Evolutionary conservation across 108 stramenopile species (phyloP), one percentile per base, ranked within the genome.

Genomic region (Conticribra guillardii): DNA sequence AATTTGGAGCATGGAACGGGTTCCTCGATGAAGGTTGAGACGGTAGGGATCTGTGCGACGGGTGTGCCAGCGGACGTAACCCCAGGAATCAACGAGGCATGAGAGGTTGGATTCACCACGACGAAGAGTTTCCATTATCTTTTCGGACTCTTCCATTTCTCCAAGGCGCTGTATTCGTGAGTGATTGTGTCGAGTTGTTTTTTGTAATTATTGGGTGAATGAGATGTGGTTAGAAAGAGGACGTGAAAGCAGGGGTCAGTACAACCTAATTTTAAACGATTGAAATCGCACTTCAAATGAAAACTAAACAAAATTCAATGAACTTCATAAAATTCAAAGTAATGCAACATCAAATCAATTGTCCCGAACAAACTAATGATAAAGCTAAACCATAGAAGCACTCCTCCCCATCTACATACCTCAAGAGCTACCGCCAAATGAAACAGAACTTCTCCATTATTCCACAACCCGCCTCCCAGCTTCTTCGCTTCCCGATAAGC

Each of bases 1-100:
- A 54, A 95, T 79, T 76, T 91, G 80, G 30, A 91, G 67, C 89
- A 95, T 95, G 57, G 83, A 85, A 0, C 89, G 81, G 2, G 94
- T 92, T 11, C 94, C 94, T 5, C 81, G 78, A 67, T 92, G 85
- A 26, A 95, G 79, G 73, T 92, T 92, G 23, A 89, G 67, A 23
- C 60, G 53, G 45, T 34, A 51, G 23, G 76, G 67, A 61, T 84
- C 60, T 4, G 65, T 71, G 2, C 67, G 73, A 15, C 94, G 86
- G 0, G 87, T 87, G 73, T 95, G 94, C 90, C 90, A 92, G 19
- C 94, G 80, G 5, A 95, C 90, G 72, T 95, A 95, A 9, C 94
- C 91, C 93, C 90, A 94, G 2, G 87, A 87, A 60, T 94, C 93
- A 28, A 90, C 90, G 33, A 91, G 73, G 64, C 79, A 94, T 17